phyloP scores from a whole-genome alignment of 108 stramenopile genomes.

The Aurantiochytrium sp. region DNA sequence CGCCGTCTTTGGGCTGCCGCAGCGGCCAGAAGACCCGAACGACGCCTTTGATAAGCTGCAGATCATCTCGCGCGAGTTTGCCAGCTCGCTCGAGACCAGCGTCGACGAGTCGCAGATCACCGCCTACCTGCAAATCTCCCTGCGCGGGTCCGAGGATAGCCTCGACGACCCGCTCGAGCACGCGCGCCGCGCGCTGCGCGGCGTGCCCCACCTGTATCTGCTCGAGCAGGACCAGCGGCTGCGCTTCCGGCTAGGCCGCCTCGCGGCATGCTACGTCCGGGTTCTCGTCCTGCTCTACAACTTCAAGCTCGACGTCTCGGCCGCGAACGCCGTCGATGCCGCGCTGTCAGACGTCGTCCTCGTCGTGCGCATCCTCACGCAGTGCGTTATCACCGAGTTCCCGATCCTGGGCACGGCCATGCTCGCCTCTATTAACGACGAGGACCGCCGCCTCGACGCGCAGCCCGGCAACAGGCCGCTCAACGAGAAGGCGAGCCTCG shows the following conservation, averaged over 20 bases:
- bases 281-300: not conserved
- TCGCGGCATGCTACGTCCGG: not conserved
- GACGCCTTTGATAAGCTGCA: not conserved
- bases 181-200: not conserved
- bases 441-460: not conserved
- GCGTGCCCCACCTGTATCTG: not conserved
- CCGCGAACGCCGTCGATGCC: not conserved
- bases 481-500: not conserved
- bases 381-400: not conserved
- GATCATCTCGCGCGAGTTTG: not conserved
- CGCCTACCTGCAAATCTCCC: not conserved
- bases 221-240: not conserved
- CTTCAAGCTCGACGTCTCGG: not conserved
- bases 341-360: not conserved
- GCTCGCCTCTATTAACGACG: not conserved
- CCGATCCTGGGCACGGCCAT: not conserved
- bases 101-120: not conserved
- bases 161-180: not conserved
- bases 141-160: not conserved
- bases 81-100: not conserved
- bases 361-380: not conserved
- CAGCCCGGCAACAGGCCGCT: not conserved
- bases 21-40: not conserved
- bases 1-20: not conserved
- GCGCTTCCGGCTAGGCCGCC: not conserved